Evolutionary conservation across 192 early-diverging fungal species (phyloP), one percentile per base, ranked within the genome.

Genomic region (Coemansia sp.): DNA sequence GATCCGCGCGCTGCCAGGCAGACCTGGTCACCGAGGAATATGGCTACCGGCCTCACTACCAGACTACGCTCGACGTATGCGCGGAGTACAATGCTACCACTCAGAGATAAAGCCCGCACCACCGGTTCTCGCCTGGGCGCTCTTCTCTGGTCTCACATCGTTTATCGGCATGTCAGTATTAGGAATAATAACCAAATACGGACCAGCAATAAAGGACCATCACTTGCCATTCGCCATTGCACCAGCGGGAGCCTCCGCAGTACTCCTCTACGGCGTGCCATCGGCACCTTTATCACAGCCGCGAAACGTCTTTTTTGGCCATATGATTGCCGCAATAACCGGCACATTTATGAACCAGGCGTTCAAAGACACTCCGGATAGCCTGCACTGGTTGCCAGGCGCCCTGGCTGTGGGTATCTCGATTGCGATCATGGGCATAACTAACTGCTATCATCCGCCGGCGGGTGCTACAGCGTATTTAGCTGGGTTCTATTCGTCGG

Each of bases 141-240:
- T 71, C 0, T 78, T 43, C 44, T 78, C 76, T 0, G 80, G 75
- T 0, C 16, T 83, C 20, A 72, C 73, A 1, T 83, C 80, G 24
- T 83, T 83, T 40, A 53, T 74, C 1, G 50, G 63, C 18, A 78
- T 83, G 13, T 39, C 63, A 12, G 30, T 73, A 16, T 45, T 83
- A 13, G 62, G 65, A 0, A 52, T 77, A 7, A 77, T 83, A 37
- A 47, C 67, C 29, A 83, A 69, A 29, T 83, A 83, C 70, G 80
- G 80, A 0, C 41, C 72, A 3, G 75, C 76, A 1, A 75, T 83
- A 22, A 52, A 53, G 22, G 43, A 70, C 75, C 65, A 83, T 69
- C 35, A 78, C 38, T 43, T 83, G 13, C 80, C 80, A 18, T 83
- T 83, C 29, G 76, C 76, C 45, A 78, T 83, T 29, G 80, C 75